Evolutionary conservation across 148 eudicot genomes (phyloP), one percentile per base, ranked within the genome.

Genomic region (Dianthus caryophyllus): DNA sequence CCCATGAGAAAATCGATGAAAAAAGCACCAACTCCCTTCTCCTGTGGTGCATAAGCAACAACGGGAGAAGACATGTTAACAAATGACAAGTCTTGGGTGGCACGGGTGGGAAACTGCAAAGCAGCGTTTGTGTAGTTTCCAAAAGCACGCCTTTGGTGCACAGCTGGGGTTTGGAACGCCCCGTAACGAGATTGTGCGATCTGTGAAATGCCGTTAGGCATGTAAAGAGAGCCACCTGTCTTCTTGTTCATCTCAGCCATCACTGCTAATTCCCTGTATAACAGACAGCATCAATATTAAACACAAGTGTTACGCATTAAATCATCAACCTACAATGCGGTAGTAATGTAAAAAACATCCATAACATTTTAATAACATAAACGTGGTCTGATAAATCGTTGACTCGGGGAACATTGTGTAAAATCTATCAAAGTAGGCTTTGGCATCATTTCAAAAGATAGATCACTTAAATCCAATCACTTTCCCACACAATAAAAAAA

Each of bases 1-100:
- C 96, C 96, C 96, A 88, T 88, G 24, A 88, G 82, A 71, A 88
- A 88, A 71, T 85, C 95, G 71, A 84, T 81, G 2, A 81, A 81
- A 55, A 88, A 88, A 62, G 76, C 69, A 5, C 76, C 81, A n/a
- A 71, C 16, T 7, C 84, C 85, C 68, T 88, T 88, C 84, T 88
- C 95, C 4, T 80, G 24, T 9, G 95, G 95, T 54, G 95, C 90
- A 30, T 80, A 77, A 63, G 84, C 88, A 70, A 84, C 76, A 36
- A 88, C 82, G 8, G 88, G 84, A 18, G 83, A 71, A 54, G 80
- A 65, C 72, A 80, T 76, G 33, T 82, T 53, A 46, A 68, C 68
- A 61, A 81, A 50, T 2, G 84, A 82, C 17, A 82, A 64, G 68
- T 85, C 84, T 27, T 72, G 83, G 73, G 80, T 67, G 49, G 78